Base-by-base conservation (phyloP, 2,329 filamentous ascomycete genomes). In the Sphaerostilbella broomeana region DNA sequence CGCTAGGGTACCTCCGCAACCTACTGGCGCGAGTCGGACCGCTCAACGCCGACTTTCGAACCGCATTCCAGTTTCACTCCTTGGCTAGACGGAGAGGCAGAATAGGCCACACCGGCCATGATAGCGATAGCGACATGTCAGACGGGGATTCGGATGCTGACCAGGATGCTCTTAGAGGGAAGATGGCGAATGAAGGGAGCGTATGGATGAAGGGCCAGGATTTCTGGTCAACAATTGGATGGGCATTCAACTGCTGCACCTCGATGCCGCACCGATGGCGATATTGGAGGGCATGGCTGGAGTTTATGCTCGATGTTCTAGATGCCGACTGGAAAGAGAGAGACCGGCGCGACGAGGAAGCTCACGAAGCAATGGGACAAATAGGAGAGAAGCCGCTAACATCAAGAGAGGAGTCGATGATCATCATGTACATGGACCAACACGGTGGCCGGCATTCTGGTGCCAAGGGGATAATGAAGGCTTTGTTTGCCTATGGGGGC, bases 241-340 rank as follows among this genome's bases (percentile, higher is more conserved):
- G 92, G 92, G 84, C 86, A 0, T 88, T 97, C 59, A 92, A 90
- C 56, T 97, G 90, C 64, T 89, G 86, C 36, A 73, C 84, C 2
- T 60, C 74, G 21, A 71, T 90, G 50, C 79, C 79, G 2, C 71
- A 75, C 27, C 74, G 90, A 15, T 97, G 92, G 90, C 73, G 70
- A 35, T 74, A 80, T 54, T 97, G 89, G 88, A 79, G 73, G 50
- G 62, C 77, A 6, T 95, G 87, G 84, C 67, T 97, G 11, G 75
- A 81, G 22, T 80, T 84, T 45, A 83, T 95, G 72, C 60, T 94
- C 5, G 83, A 89, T 51, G 77, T 84, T 6, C 65, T 95, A 10
- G 82, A 92, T 48, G 66, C 69, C 3, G 86, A 94, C 51, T 79
- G 84, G 58, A 59, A 71, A 5, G 75, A 79, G 45, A 69, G 80